phyloP scores from a whole-genome alignment of 1,139 yeast genomes.

The Kazachstania sp. region DNA sequence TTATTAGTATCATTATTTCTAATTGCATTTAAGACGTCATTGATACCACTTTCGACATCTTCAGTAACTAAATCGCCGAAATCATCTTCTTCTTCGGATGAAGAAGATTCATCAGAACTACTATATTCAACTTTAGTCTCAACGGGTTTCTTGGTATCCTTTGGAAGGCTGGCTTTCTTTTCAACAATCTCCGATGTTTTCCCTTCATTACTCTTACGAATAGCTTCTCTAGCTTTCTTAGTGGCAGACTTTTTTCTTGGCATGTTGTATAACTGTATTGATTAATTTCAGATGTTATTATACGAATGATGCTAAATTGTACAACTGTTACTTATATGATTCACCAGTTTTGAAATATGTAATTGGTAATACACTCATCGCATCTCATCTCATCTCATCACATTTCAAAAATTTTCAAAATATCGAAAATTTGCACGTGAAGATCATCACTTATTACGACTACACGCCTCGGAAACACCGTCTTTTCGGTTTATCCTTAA shows the following conservation, averaged over 20 bases:
- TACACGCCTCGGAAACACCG: too few relatives aligned
- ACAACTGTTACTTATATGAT: not conserved
- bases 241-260: constrained; percentile 89
- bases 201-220: constrained; percentile 12
- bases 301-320: not conserved
- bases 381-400: not conserved
- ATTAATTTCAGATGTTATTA: not conserved
- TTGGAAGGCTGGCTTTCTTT: not conserved
- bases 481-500: too few relatives aligned
- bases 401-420: not conserved
- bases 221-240: constrained; percentile 58
- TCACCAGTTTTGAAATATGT: too few relatives aligned
- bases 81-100: constrained; percentile 82
- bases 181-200: constrained; percentile 3
- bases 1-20: constrained; percentile 51
- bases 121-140: not conserved
- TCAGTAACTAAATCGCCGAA: constrained; percentile 81
- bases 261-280: constrained; percentile 36
- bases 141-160: not conserved
- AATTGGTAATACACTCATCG: not conserved
- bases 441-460: too few relatives aligned
- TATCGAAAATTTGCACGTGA: not conserved
- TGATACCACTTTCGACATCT: constrained; percentile 74
- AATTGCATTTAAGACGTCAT: constrained; percentile 62
- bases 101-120: constrained; percentile 16